These are phyloP conservation scores for Citrus medica DNA, from an alignment of 345 rosid species.

Conservation along the genomic window DNA sequence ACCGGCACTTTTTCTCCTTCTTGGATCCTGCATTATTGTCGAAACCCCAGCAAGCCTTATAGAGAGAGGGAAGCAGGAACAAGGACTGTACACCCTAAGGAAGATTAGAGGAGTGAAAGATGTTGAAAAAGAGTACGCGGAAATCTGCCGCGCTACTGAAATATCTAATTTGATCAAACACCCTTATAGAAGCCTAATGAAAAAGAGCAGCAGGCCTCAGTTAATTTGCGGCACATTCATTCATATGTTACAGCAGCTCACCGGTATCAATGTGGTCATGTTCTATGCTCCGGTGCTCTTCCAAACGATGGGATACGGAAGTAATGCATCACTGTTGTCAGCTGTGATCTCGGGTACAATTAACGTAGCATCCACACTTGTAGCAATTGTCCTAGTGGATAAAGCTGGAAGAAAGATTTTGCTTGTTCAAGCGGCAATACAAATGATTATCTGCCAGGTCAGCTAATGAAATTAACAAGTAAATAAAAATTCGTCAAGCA, in stretches of 20 bases:
- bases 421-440: conserved; percentile 33
- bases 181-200: conserved; percentile 42
- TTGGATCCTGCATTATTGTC: conserved; percentile 54
- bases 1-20: conserved; percentile 51
- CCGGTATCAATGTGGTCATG: conserved; percentile 57
- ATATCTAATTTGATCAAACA: conserved; percentile 31
- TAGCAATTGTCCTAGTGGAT: conserved; percentile 33
- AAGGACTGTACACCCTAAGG: conserved; percentile 32
- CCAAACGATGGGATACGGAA: conserved; percentile 48
- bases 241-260: conserved; percentile 69
- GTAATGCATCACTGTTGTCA: conserved; percentile 38
- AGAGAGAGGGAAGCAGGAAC: conserved; percentile 45
- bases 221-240: conserved; percentile 42
- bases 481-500: background rate
- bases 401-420: conserved; percentile 36
- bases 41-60: conserved; percentile 72
- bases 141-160: conserved; percentile 47
- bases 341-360: conserved; percentile 42
- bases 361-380: conserved; percentile 26
- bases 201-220: conserved; percentile 40
- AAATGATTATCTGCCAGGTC: conserved; percentile 33
- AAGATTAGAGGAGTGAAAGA: conserved; percentile 57
- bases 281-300: conserved; percentile 55
- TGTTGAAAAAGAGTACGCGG: conserved; percentile 41
- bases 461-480: background rate